These are phyloP conservation scores for Candida sp. DNA, from an alignment of 1,139 yeast species.

Conservation along the genomic window DNA sequence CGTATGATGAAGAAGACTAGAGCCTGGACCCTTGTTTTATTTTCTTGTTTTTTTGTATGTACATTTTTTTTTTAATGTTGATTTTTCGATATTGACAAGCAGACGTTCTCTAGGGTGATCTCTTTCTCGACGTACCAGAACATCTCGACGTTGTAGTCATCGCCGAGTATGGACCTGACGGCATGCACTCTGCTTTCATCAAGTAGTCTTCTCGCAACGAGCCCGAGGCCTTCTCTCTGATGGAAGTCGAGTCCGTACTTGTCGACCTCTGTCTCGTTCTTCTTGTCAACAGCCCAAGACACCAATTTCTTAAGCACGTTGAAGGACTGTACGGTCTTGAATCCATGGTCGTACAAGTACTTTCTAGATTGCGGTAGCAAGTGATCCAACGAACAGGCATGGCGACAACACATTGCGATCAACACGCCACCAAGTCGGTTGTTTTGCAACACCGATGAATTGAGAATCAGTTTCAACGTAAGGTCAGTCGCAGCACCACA, in stretches of 20 bases:
- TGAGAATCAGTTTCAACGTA: conserved; percentile 68
- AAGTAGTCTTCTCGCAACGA: conserved; percentile 68
- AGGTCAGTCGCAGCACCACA: conserved; percentile 96
- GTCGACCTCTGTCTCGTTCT: conserved; percentile 38
- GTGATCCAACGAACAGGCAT: conserved; percentile 66
- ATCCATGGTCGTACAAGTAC: conserved; percentile 38
- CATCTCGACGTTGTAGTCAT: conserved; percentile 47
- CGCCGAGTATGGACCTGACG: conserved; percentile 32
- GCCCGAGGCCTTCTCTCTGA: conserved; percentile 62
- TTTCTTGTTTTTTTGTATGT: neutral
- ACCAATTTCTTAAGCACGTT: conserved; percentile 62
- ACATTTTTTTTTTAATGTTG: neutral
- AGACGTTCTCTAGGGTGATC: conserved; percentile 74
- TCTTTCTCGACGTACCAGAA: conserved; percentile 61
- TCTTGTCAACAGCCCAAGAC: conserved; percentile 75
- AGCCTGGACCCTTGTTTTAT: neutral
- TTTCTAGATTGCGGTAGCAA: conserved; percentile 53
- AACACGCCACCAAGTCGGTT: conserved; percentile 55
- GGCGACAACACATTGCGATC: conserved; percentile 96
- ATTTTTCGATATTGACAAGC: conserved; percentile 34
- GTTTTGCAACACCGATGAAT: conserved; percentile 31
- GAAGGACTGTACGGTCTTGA: conserved; percentile 47
- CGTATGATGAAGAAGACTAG: conserved; percentile 11
- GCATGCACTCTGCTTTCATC: conserved; percentile 60
- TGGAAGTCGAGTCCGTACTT: conserved; percentile 41